Evolutionary conservation across 2,329 filamentous ascomycete species (phyloP).

Genomic region (Fusarium concolor): DNA sequence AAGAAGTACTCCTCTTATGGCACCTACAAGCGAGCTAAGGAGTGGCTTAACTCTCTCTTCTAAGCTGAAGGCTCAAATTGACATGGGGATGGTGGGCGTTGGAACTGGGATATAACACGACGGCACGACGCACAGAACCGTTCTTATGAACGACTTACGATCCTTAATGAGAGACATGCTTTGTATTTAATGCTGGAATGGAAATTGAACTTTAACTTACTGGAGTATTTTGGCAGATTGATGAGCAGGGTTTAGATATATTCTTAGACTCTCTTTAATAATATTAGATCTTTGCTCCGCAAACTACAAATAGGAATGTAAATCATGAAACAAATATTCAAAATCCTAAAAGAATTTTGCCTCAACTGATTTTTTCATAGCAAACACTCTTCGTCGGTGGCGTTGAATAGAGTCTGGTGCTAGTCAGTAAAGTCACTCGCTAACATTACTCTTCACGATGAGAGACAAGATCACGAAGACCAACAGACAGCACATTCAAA

Average conservation of each 20-base stretch:
- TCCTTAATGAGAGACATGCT: conserved; percentile 35
- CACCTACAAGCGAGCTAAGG: conserved; percentile 27
- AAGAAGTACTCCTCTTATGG: conserved; percentile 33
- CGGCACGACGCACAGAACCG: conserved; percentile 17
- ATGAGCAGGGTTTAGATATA: background rate
- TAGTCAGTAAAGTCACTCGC: too few species aligned
- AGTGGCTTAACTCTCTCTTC: conserved; percentile 32
- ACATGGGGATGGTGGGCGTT: background rate
- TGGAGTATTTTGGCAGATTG: background rate
- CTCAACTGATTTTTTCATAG: too few species aligned
- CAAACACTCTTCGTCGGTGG: too few species aligned
- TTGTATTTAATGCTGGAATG: background rate
- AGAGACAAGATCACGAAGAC: too few species aligned
- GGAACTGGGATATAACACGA: conserved; percentile 4
- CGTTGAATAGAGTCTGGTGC: too few species aligned
- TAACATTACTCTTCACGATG: too few species aligned
- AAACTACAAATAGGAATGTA: too few species aligned
- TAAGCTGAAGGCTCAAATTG: background rate
- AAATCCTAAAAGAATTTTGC: too few species aligned
- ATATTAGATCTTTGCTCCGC: conserved; percentile 6
- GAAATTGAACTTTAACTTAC: conserved; percentile 2
- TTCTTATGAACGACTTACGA: conserved; percentile 35
- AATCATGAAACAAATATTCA: too few species aligned
- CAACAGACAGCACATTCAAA: too few species aligned
- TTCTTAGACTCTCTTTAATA: conserved; percentile 37